These are phyloP conservation scores for Sanchytrium tribonematis DNA, from an alignment of 371 early-diverging fungal species.

Conservation along the genomic window DNA sequence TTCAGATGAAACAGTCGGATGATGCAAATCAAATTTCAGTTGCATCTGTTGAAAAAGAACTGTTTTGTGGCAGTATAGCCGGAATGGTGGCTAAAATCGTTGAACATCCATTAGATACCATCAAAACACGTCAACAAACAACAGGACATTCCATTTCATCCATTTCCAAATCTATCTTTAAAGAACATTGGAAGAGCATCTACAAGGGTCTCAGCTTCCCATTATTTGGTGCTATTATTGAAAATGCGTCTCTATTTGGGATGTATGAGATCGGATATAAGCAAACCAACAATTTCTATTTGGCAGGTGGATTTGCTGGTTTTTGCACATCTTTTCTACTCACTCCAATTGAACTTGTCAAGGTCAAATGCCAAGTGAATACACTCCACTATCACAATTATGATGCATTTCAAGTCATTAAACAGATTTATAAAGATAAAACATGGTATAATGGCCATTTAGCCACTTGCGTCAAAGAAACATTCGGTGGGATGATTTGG, in stretches of 20 bases:
- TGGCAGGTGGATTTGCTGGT: conserved; percentile 61
- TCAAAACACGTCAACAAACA: conserved; percentile 78
- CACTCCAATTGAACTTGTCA: conserved; percentile 80
- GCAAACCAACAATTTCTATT: conserved; percentile 29
- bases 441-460: conserved; percentile 69
- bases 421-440: conserved; percentile 28
- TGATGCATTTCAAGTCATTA: conserved; percentile 31
- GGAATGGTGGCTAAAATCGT: conserved; percentile 72
- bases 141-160: conserved; percentile 5
- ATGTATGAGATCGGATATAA: conserved; percentile 54
- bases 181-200: background rate
- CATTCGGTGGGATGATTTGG: conserved; percentile 79
- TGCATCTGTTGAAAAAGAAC: background rate
- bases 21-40: too few relatives aligned
- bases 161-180: background rate
- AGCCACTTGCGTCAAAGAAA: conserved; percentile 60
- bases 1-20: too few relatives aligned
- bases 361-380: conserved; percentile 67
- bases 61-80: conserved; percentile 23
- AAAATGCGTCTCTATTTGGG: conserved; percentile 67
- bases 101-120: conserved; percentile 86
- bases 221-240: conserved; percentile 67
- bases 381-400: background rate
- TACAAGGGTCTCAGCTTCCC: conserved; percentile 61
- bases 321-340: conserved; percentile 53